Base-by-base conservation (phyloP, 176 grass and related monocot species). In the Zoysia pacifica region DNA sequence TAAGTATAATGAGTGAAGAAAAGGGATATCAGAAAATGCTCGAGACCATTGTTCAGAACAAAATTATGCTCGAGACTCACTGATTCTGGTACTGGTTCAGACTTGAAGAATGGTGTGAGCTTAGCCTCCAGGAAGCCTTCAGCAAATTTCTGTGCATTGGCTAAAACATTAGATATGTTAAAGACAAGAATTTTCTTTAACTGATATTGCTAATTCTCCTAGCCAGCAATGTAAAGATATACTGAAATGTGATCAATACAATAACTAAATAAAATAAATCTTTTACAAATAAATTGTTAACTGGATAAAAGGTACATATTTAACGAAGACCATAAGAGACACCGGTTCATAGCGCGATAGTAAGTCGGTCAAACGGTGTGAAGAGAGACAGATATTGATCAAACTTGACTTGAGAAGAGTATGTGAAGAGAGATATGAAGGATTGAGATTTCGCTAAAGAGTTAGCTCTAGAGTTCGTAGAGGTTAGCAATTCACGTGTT, bases 71-170 rank as follows among this genome's bases (percentile, higher is more conserved):
- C 11, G 11, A 20, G 1, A 81, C 91, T 88, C 85, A 98, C 95
- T 43, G 66, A 89, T 86, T 91, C 83, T 35, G 95, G 95, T 75
- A 98, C 67, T 58, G 92, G 90, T 50, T 93, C 92, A 69, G 96
- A 98, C 87, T 91, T 98, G 56, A 87, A 94, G 75, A 91, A 98
- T 60, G 90, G 88, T 58, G 89, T 88, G 36, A 98, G 92, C 73
- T 85, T 94, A 67, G 93, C 92, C 70, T 91, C 90, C 63, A 93
- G 63, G 84, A 98, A 94, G 90, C 73, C 82, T 75, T 84, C 84
- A 19, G 92, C 92, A 77, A 98, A 94, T 82, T 80, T 82, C 91
- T 93, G 72, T 2, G 47, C 6, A 72, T 65, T 41, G 69, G 49
- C 62, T 5, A 9, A 75, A 50, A 65, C 2, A 64, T 16, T 61